Base-by-base conservation (phyloP, 305 asterid genomes). In the Fraxinus dipetala region DNA sequence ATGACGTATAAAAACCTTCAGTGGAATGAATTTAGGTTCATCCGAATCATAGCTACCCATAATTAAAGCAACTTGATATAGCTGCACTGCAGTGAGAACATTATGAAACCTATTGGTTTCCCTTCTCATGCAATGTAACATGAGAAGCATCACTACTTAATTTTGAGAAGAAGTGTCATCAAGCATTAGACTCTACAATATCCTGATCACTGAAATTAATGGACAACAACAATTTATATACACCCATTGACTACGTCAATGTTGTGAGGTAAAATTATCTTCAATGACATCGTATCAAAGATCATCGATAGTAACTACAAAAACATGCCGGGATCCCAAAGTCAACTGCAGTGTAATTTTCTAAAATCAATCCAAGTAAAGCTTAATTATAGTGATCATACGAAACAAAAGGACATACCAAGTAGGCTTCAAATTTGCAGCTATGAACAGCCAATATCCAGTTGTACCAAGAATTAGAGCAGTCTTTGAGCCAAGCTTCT, bases 381-480 rank as follows among this genome's bases (percentile, higher is more conserved):
- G 36, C 74, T 67, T 30, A 67, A 4, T 30, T 67, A 5, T 28
- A 8, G 8, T 7, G 16, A 84, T 79, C 30, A 48, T 51, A 13
- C 34, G 45, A 75, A 8, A 43, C 43, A 10, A 59, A 24, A 80
- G 72, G 40, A 40, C 74, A 48, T 91, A 94, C 98, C 98, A 94
- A 77, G 90, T 89, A 70, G 98, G 97, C 89, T 89, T 86, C 93
- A 94, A 89, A 90, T 94, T 94, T 31, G 98, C 98, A 5, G 97
- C 98, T 0, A 92, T 90, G 69, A 94, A 94, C 43, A 94, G 88
- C 95, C 95, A 93, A 80, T 94, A 94, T 22, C 98, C 98, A 88
- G 91, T 91, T 36, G 94, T 91, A 26, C 98, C 98, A 76, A 91
- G 94, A 81, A 96, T 72, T 91, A 96, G 83, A 79, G 98, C 91